Evolutionary conservation across 2,329 filamentous ascomycete species (phyloP), one percentile per base, ranked within the genome.

Genomic region (Falciphora oryzae): DNA sequence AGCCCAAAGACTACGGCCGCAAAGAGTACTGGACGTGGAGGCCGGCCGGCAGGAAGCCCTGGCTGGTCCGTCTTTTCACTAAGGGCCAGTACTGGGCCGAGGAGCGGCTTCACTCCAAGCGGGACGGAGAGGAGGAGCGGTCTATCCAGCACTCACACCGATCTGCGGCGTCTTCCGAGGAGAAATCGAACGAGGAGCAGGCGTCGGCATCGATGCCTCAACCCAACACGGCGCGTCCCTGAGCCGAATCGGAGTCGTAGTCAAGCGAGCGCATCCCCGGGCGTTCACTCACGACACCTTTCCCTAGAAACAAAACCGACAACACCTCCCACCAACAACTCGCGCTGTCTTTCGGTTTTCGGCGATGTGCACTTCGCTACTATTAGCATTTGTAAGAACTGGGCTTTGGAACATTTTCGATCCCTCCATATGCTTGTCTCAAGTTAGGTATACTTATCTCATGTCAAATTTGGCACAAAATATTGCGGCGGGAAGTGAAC

Each of bases 1-100:
- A 81, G 69, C 82, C 82, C 4, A 76, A 77, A 28, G 80, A 84
- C 67, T 84, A 84, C 67, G 81, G 84, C 57, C 73, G 81, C 67
- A 84, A 84, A 67, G 81, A 84, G 65, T 84, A 83, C 69, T 85
- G 82, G 82, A 80, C 81, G 1, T 83, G 80, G 81, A 80, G 79
- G 67, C 79, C 80, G 3, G 73, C 74, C 0, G 81, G 81, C 4
- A 76, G 76, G 3, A 75, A 79, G 57, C 81, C 81, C 0, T 83
- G 80, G 77, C 78, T 82, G 65, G 71, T 83, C 56, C 76, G 80
- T 3, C 67, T 75, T 32, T 70, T 75, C 57, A 67, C 66, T 2
- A 70, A 71, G 31, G 68, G 69, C 32, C 65, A 68, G 25, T 69
- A 73, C 64, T 70, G 71, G 65, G 71, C 69, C 59, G 69, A 70